Evolutionary conservation across 148 eudicot genomes (phyloP).

Genomic region (Rhododendron simsii): DNA sequence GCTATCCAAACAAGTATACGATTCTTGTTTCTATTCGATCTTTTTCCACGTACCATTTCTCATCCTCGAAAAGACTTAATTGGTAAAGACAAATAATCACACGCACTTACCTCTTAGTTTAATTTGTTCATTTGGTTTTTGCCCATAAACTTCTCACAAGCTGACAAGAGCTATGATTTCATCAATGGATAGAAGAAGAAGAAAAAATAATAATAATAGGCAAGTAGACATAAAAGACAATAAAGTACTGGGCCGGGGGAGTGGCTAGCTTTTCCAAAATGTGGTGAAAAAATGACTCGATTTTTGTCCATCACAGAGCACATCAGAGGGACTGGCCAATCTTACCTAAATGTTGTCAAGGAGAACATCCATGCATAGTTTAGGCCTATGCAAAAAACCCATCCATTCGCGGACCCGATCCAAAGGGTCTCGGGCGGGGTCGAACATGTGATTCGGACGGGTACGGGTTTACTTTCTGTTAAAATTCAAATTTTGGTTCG

Average conservation of each 20-base stretch:
- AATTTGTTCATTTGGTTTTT: not conserved
- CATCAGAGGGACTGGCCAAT: not conserved
- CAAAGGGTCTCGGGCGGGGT: too few relatives aligned
- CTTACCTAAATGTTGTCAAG: slow-evolving; percentile 2
- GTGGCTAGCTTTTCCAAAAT: not conserved
- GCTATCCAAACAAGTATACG: not conserved
- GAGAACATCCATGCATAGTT: not conserved
- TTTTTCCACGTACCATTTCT: not conserved
- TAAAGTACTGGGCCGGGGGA: not conserved
- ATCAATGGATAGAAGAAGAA: not conserved
- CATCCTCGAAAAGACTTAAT: not conserved
- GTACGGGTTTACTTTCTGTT: too few relatives aligned
- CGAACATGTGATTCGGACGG: too few relatives aligned
- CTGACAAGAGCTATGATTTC: not conserved
- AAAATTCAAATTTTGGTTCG: too few relatives aligned
- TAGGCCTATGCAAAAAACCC: too few relatives aligned
- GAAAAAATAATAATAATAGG: not conserved
- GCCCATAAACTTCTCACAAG: not conserved
- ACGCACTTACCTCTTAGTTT: not conserved
- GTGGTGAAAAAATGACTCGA: slow-evolving; percentile 8
- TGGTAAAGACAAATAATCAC: not conserved
- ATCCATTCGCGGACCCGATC: too few relatives aligned
- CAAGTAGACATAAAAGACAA: not conserved
- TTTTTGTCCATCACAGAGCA: not conserved
- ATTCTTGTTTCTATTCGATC: too few relatives aligned